phyloP scores from a whole-genome alignment of 1,139 yeast species.

The Pichia cactophila region DNA sequence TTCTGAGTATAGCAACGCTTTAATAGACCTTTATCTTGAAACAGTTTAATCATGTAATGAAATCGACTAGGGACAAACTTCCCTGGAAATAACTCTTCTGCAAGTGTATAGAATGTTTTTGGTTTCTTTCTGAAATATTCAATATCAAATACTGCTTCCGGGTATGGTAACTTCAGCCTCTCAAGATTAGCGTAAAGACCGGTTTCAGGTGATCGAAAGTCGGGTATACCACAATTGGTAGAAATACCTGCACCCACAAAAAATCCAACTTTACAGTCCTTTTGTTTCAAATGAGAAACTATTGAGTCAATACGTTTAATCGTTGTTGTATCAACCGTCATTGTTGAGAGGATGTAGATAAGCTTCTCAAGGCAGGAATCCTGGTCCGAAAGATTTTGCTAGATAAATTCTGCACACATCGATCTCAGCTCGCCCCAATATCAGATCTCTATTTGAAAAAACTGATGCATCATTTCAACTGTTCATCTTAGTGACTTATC shows the following conservation, averaged over 20 bases:
- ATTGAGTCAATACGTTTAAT: constrained; percentile 14
- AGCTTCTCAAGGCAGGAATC: no score
- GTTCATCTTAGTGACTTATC: no score
- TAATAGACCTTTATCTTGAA: constrained; percentile 56
- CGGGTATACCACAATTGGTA: constrained; percentile 91
- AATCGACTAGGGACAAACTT: constrained; percentile 76
- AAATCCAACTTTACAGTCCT: constrained; percentile 28
- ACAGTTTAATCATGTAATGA: constrained; percentile 60
- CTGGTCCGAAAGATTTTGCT: no score
- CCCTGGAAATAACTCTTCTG: constrained; percentile 83
- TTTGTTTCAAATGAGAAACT: constrained; percentile 19
- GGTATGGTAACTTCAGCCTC: constrained; percentile 70
- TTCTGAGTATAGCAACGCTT: constrained; percentile 82
- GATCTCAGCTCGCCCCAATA: no score
- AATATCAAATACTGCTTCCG: constrained; percentile 93
- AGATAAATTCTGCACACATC: no score
- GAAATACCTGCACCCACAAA: constrained; percentile 91
- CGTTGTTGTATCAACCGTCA: constrained; percentile 8
- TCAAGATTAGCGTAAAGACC: constrained; percentile 82
- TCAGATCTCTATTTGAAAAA: no score
- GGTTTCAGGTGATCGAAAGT: constrained; percentile 84
- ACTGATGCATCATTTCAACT: no score
- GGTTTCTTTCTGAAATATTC: constrained; percentile 72
- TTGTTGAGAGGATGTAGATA: not conserved
- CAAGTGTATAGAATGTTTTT: constrained; percentile 74